Percentiles rank a stretch among this genome's conserved stretches.
Evolutionary conservation across 2,329 filamentous ascomycete species (phyloP).

Genomic region (Cytospora piceae): DNA sequence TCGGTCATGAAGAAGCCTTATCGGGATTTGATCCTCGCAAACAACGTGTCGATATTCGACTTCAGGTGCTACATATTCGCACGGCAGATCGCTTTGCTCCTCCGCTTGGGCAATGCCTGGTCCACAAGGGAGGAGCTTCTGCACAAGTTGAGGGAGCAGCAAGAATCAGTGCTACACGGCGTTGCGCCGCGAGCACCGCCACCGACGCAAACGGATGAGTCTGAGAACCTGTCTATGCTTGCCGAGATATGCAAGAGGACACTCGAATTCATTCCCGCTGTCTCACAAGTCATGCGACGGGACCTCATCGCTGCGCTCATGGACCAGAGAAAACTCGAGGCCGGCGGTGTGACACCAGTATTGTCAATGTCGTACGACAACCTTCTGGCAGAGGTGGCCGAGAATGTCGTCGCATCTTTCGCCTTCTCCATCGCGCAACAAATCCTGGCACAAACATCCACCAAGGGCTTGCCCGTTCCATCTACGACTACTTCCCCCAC

Average conservation of each 20-base stretch:
- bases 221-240: slow-evolving; percentile 78
- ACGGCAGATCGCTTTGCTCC: slow-evolving; percentile 79
- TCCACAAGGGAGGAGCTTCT: slow-evolving; percentile 66
- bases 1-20: slow-evolving; percentile 76
- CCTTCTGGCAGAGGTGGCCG: slow-evolving; percentile 58
- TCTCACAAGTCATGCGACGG: slow-evolving; percentile 76
- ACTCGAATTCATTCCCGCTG: slow-evolving; percentile 80
- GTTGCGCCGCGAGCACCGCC: slow-evolving; percentile 57
- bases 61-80: slow-evolving; percentile 94
- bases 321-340: slow-evolving; percentile 43
- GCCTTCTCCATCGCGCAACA: slow-evolving; percentile 77
- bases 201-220: slow-evolving; percentile 58
- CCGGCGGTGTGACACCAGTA: slow-evolving; percentile 40
- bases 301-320: slow-evolving; percentile 71
- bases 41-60: slow-evolving; percentile 94
- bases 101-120: slow-evolving; percentile 78
- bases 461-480: slow-evolving; percentile 68
- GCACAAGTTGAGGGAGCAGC: slow-evolving; percentile 64
- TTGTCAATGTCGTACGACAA: slow-evolving; percentile 37
- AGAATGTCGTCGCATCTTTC: slow-evolving; percentile 78
- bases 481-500: slow-evolving; percentile 53
- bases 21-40: slow-evolving; percentile 87
- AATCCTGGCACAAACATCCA: slow-evolving; percentile 74
- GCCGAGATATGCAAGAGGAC: slow-evolving; percentile 84
- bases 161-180: slow-evolving; percentile 60